Conservation (phyloP, 2,329 filamentous ascomycete genomes). For the Colletotrichum neosansevieriae region DNA sequence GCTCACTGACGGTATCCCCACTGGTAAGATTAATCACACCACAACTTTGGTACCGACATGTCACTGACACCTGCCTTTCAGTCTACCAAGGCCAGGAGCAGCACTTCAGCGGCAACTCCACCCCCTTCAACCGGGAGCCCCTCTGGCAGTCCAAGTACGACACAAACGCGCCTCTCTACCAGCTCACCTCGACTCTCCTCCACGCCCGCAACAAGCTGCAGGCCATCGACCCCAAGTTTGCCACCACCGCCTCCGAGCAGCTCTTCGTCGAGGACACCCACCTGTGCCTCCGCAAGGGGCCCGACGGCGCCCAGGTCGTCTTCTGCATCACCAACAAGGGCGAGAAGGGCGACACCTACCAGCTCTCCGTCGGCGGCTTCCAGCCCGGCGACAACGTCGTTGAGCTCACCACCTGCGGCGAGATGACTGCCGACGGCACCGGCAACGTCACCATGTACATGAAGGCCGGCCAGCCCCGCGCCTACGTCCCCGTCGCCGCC, state of each 20-base stretch:
- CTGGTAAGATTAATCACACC: slow-evolving; percentile 45
- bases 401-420: slow-evolving; percentile 31
- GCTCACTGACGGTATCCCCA: slow-evolving; percentile 70
- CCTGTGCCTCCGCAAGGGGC: slow-evolving; percentile 36
- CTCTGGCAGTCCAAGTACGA: slow-evolving; percentile 68
- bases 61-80: not conserved
- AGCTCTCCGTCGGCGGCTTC: slow-evolving; percentile 37
- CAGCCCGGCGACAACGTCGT: slow-evolving; percentile 34
- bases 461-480: slow-evolving; percentile 34
- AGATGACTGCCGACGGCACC: slow-evolving; percentile 33
- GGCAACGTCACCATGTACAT: slow-evolving; percentile 39
- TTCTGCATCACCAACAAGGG: slow-evolving; percentile 40
- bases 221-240: slow-evolving; percentile 19
- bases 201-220: slow-evolving; percentile 33
- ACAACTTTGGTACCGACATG: not conserved
- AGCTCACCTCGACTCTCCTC: slow-evolving; percentile 28
- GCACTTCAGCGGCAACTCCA: slow-evolving; percentile 61
- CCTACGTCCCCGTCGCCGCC: slow-evolving; percentile 17
- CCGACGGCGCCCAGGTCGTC: slow-evolving; percentile 36
- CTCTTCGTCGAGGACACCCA: slow-evolving; percentile 38
- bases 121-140: slow-evolving; percentile 67
- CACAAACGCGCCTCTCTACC: slow-evolving; percentile 61
- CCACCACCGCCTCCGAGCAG: slow-evolving; percentile 35
- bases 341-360: slow-evolving; percentile 31
- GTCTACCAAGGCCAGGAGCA: slow-evolving; percentile 77